Evolutionary conservation across 176 grass and related monocot genomes (phyloP).

Genomic region (Rhipidocladum racemiflorum): DNA sequence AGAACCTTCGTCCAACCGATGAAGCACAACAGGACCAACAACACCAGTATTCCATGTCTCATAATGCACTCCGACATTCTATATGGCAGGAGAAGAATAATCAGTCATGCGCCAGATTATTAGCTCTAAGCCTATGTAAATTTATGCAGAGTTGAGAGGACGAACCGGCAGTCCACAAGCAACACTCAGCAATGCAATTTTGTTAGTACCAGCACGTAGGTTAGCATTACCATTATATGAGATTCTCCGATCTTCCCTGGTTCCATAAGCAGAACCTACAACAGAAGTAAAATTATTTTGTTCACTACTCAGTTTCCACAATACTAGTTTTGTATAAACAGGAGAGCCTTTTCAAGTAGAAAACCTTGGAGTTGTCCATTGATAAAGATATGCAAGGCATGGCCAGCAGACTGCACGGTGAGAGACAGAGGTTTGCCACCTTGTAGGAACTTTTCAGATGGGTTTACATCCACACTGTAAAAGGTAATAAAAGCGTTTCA

Average conservation of each 20-base stretch:
- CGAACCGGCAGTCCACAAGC: conserved; percentile 87
- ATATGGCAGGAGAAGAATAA: conserved; percentile 21
- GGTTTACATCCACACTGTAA: conserved; percentile 74
- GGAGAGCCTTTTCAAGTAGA: not conserved
- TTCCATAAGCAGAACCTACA: conserved; percentile 89
- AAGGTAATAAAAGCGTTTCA: conserved; percentile 19
- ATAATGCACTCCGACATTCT: conserved; percentile 97
- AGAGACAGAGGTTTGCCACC: conserved; percentile 64
- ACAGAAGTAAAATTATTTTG: conserved; percentile 22
- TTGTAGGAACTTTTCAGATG: conserved; percentile 76
- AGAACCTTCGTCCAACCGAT: conserved; percentile 73
- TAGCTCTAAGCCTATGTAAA: conserved; percentile 7
- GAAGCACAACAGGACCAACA: conserved; percentile 77
- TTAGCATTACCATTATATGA: conserved; percentile 70
- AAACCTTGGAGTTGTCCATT: conserved; percentile 93
- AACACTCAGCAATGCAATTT: conserved; percentile 84
- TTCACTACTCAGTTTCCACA: not conserved
- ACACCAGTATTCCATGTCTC: conserved; percentile 96
- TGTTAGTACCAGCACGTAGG: conserved; percentile 82
- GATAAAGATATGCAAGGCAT: conserved; percentile 78
- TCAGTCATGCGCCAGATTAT: conserved; percentile 16
- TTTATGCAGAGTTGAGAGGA: conserved; percentile 6
- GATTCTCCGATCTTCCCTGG: conserved; percentile 86
- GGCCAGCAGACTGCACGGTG: conserved; percentile 82
- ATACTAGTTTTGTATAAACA: not conserved